phyloP scores from a whole-genome alignment of 805 yeast genomes.

The Myxozyma lipomycoides region DNA sequence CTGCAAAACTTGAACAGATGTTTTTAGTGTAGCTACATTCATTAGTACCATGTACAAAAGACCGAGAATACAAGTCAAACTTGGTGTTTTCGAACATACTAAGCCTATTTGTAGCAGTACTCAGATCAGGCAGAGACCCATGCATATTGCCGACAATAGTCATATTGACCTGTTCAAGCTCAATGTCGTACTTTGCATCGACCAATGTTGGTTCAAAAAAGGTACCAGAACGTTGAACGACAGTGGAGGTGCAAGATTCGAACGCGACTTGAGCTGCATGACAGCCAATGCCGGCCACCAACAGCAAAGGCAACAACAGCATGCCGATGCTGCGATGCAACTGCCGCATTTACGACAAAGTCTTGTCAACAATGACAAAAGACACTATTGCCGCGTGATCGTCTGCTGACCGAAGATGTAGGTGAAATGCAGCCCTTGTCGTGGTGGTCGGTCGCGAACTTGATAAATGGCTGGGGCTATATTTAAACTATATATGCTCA shows the following conservation, averaged over 20 bases:
- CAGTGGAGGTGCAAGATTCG: constrained; percentile 10
- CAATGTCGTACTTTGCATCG: constrained; percentile 20
- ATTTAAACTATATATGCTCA: no score
- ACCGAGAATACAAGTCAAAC: background rate
- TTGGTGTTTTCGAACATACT: constrained; percentile 9
- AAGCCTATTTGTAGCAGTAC: constrained; percentile 20
- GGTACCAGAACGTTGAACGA: constrained; percentile 16
- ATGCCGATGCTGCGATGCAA: constrained; percentile 2
- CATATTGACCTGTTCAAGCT: constrained; percentile 6
- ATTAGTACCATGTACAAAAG: no score
- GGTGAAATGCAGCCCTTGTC: no score
- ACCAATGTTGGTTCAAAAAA: constrained; percentile 20
- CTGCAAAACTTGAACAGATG: constrained; percentile 29
- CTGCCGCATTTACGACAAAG: background rate
- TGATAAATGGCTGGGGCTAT: no score
- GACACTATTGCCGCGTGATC: no score
- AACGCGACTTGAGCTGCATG: constrained; percentile 15
- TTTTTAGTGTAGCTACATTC: constrained; percentile 30
- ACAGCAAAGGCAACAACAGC: background rate
- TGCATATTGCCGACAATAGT: constrained; percentile 19
- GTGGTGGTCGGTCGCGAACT: no score
- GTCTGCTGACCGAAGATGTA: no score
- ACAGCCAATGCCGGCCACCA: constrained; percentile 2
- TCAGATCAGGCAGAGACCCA: constrained; percentile 21
- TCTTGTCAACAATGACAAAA: background rate